Conservation (phyloP, 2,329 filamentous ascomycete species). For the Graphilbum ipis-grandicollis region DNA sequence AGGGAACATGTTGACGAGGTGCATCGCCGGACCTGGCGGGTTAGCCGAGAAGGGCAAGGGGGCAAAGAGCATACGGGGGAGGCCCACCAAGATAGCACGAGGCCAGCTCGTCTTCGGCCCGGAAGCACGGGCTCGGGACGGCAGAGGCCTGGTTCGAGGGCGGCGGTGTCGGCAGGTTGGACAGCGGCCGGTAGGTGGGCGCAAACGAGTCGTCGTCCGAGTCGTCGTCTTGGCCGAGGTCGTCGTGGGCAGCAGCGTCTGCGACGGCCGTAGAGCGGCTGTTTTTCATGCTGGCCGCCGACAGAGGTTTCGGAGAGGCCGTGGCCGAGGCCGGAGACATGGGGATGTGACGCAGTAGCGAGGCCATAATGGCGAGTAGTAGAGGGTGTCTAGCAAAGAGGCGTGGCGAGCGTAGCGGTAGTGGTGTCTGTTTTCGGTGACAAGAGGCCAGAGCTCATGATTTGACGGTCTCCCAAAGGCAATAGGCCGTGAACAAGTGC, state of each 20-base stretch:
- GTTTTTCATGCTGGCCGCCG: too few relatives aligned
- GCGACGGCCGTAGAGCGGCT: too few relatives aligned
- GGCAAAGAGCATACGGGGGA: background rate
- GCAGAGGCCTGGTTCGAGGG: slow-evolving; percentile 31
- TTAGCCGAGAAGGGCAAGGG: slow-evolving; percentile 1
- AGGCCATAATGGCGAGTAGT: too few relatives aligned
- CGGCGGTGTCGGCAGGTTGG: slow-evolving; percentile 50
- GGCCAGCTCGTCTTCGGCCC: slow-evolving; percentile 1
- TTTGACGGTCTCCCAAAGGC: too few relatives aligned
- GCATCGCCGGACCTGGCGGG: slow-evolving; percentile 40
- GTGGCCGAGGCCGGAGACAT: too few relatives aligned
- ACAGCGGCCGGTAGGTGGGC: slow-evolving; percentile 46
- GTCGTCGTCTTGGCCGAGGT: slow-evolving; percentile 25
- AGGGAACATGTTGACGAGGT: slow-evolving; percentile 49
- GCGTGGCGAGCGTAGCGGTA: too few relatives aligned
- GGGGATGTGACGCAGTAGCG: too few relatives aligned
- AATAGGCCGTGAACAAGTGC: too few relatives aligned
- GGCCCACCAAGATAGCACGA: slow-evolving; percentile 18
- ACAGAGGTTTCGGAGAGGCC: too few relatives aligned
- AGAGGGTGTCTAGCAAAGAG: too few relatives aligned
- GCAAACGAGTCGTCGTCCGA: slow-evolving; percentile 34
- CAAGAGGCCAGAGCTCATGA: too few relatives aligned
- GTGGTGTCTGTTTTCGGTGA: too few relatives aligned
- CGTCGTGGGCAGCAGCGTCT: slow-evolving; percentile 14
- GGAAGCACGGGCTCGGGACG: slow-evolving; percentile 22